A percentile compares a stretch with the other conserved stretches of the same genome.
These are phyloP conservation scores for Boletus insuetus DNA, from an alignment of 768 basidiomycete genomes.

Conservation along the genomic window DNA sequence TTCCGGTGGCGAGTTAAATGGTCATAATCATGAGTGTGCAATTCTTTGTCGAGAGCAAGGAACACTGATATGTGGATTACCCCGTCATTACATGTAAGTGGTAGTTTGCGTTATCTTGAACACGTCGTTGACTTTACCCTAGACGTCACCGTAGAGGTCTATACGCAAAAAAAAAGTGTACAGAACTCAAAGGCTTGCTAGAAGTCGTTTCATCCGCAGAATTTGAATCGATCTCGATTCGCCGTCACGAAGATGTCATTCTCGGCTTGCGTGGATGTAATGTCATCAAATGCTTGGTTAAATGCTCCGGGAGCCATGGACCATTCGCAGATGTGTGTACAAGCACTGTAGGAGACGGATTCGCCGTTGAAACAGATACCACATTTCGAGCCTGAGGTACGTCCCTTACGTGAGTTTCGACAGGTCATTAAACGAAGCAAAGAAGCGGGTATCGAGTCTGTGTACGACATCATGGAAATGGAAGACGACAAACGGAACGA, in stretches of 20 bases:
- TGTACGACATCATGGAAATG: slow-evolving; percentile 98
- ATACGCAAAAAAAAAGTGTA: slow-evolving; percentile 92
- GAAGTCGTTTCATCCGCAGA: slow-evolving; percentile 98
- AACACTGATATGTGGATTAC: slow-evolving; percentile 96
- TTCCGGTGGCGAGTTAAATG: slow-evolving; percentile 94
- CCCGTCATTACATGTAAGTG: too few relatives aligned
- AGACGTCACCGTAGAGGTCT: slow-evolving; percentile 97
- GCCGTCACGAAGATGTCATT: slow-evolving; percentile 88
- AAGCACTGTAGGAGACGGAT: slow-evolving; percentile 97
- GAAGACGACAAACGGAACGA: slow-evolving; percentile 86
- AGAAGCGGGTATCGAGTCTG: slow-evolving; percentile 75
- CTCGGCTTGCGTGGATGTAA: slow-evolving; percentile 95
- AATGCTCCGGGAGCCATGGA: slow-evolving; percentile 97
- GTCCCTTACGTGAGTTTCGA: neutral
- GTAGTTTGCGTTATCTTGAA: neutral
- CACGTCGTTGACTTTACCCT: slow-evolving; percentile 3
- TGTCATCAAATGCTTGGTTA: slow-evolving; percentile 95
- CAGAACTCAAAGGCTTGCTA: slow-evolving; percentile 93
- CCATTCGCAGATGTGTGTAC: slow-evolving; percentile 96
- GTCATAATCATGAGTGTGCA: slow-evolving; percentile 99
- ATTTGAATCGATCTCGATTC: slow-evolving; percentile 90
- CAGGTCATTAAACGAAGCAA: slow-evolving; percentile 81
- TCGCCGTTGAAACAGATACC: slow-evolving; percentile 95
- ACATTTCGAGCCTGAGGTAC: slow-evolving; percentile 88
- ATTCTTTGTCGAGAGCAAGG: slow-evolving; percentile 92